A percentile compares a stretch with the other conserved stretches of the same genome.
Evolutionary conservation across 179 eudicot genomes (phyloP).

Genomic region (Nepenthes alata): DNA sequence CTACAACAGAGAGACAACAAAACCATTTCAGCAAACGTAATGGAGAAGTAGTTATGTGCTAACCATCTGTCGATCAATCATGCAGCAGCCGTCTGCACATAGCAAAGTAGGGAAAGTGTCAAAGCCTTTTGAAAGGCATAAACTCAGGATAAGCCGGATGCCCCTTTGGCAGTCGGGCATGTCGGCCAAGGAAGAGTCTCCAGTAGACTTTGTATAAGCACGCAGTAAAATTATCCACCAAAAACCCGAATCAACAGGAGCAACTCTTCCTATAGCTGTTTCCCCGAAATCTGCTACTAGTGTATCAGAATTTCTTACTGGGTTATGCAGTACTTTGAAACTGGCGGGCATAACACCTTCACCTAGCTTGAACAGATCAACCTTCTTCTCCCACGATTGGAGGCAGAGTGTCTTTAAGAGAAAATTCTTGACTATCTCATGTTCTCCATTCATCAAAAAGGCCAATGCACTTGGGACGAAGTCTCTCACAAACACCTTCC

Average conservation of each 20-base stretch:
- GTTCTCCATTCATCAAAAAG: conserved; percentile 85
- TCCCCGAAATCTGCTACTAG: conserved; percentile 92
- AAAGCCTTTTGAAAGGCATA: conserved; percentile 90
- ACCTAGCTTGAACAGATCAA: conserved; percentile 75
- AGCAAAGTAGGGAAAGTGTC: conserved; percentile 96
- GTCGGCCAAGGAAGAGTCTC: conserved; percentile 75
- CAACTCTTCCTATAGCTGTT: conserved; percentile 93
- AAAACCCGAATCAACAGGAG: conserved; percentile 91
- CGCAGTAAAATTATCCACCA: conserved; percentile 97
- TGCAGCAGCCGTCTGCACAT: conserved; percentile 92
- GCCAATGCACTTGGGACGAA: conserved; percentile 96
- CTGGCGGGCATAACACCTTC: conserved; percentile 99
- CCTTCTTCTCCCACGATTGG: conserved; percentile 86
- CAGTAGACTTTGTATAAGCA: conserved; percentile 81
- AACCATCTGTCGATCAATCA: conserved; percentile 99
- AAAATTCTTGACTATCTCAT: conserved; percentile 82
- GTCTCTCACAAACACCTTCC: conserved; percentile 87
- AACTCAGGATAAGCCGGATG: conserved; percentile 62
- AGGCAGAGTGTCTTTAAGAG: conserved; percentile 80
- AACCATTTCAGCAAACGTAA: no score
- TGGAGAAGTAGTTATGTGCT: conserved; percentile 3
- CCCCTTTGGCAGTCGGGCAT: conserved; percentile 93
- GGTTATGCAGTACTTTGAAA: conserved; percentile 82
- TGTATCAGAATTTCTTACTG: conserved; percentile 62
- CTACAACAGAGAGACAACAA: no score